These are phyloP conservation scores for Colletotrichum aenigma DNA, from an alignment of 2,329 filamentous ascomycete genomes.

Conservation along the genomic window DNA sequence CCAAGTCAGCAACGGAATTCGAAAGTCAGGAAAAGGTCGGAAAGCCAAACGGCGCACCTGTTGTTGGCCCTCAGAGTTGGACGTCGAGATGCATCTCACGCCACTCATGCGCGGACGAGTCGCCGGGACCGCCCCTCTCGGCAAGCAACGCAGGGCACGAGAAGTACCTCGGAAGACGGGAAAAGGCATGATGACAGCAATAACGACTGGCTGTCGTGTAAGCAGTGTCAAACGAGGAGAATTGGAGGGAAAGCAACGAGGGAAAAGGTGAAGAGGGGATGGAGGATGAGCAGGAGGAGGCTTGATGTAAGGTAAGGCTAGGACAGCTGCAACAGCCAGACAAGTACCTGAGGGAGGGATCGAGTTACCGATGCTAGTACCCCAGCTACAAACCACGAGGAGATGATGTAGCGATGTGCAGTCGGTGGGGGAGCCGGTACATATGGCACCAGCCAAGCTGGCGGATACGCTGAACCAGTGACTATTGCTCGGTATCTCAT, in stretches of 20 bases:
- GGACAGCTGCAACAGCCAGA: neutral
- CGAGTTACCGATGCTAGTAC: neutral
- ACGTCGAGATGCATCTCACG: constrained; percentile 48
- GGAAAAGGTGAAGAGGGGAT: neutral
- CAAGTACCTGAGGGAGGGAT: neutral
- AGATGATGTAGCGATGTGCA: neutral
- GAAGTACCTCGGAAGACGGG: constrained; percentile 52
- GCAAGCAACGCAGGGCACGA: constrained; percentile 49
- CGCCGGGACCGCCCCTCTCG: constrained; percentile 29
- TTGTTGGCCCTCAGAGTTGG: constrained; percentile 61
- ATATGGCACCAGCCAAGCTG: neutral
- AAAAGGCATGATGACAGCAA: constrained; percentile 47
- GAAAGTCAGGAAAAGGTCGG: neutral
- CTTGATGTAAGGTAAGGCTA: neutral
- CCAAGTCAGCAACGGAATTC: neutral
- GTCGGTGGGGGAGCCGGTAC: constrained; percentile 5
- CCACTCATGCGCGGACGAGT: constrained; percentile 1
- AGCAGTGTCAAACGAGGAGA: neutral
- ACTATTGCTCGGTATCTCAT: neutral
- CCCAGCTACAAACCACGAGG: neutral
- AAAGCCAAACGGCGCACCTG: constrained; percentile 46
- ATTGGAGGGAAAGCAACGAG: neutral
- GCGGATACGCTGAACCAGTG: neutral
- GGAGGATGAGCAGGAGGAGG: neutral
- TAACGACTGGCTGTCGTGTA: neutral